Evolutionary conservation across 352 stramenopile species (phyloP).

Genomic region (Pythium brachiatum): DNA sequence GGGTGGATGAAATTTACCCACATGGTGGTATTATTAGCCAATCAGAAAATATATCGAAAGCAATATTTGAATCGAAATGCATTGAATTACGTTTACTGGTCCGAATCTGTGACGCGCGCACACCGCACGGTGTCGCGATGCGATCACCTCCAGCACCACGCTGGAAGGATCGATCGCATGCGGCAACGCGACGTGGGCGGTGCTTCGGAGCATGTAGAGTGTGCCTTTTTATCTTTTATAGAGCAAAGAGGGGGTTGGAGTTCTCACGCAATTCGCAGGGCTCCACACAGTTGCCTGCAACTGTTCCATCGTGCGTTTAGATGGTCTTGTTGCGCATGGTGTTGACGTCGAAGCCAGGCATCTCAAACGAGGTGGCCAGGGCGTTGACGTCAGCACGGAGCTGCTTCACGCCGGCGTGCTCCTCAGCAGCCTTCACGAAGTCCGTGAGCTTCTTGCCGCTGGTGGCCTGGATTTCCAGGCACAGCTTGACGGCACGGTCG

Average conservation of each 20-base stretch:
- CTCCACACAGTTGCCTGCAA: not conserved
- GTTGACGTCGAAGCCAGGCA: slow-evolving; percentile 93
- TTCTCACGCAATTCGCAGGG: slow-evolving; percentile 21
- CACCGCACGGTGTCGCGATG: not conserved
- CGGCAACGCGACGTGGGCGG: not conserved
- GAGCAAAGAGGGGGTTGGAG: not conserved
- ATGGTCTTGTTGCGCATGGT: slow-evolving; percentile 89
- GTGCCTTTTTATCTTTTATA: slow-evolving; percentile 19
- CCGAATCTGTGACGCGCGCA: not conserved
- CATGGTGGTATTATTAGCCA: too few species aligned
- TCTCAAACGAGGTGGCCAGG: slow-evolving; percentile 94
- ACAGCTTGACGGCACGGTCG: slow-evolving; percentile 93
- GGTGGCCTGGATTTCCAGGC: slow-evolving; percentile 90
- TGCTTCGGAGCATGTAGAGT: slow-evolving; percentile 12
- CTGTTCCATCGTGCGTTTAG: slow-evolving; percentile 28
- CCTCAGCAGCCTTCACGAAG: slow-evolving; percentile 87
- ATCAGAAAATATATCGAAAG: slow-evolving; percentile 1
- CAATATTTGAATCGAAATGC: not conserved
- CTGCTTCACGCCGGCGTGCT: slow-evolving; percentile 85
- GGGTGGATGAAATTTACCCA: too few species aligned
- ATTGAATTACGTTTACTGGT: slow-evolving; percentile 21
- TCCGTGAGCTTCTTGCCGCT: slow-evolving; percentile 92
- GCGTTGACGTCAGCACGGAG: slow-evolving; percentile 90
- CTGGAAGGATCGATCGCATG: not conserved
- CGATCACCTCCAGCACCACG: too few species aligned